Evolutionary conservation across 345 rosid species (phyloP).

Genomic region (Rhodamnia rubescens): DNA sequence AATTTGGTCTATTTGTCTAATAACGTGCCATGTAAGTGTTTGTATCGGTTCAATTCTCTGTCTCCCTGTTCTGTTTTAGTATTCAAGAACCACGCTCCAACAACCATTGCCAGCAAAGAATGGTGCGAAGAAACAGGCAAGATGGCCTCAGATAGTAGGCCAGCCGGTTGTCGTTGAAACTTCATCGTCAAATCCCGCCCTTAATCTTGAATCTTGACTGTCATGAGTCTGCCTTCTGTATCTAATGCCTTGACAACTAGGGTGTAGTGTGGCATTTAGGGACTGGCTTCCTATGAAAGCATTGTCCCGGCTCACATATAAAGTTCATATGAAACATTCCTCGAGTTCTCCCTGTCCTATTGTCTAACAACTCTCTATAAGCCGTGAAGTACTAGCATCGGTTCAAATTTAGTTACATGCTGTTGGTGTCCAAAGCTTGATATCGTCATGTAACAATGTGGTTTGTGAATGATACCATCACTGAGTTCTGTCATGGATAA

Average conservation of each 20-base stretch:
- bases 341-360: too few relatives aligned
- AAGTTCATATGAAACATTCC: too few relatives aligned
- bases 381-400: too few relatives aligned
- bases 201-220: not conserved
- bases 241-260: too few relatives aligned
- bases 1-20: not conserved
- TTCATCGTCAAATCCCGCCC: constrained; percentile 56
- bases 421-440: not conserved
- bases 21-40: not conserved
- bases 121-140: constrained; percentile 83
- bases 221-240: too few relatives aligned
- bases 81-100: constrained; percentile 55
- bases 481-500: not conserved
- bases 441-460: not conserved
- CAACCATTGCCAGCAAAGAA: constrained; percentile 48
- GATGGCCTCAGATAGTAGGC: constrained; percentile 94
- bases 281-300: too few relatives aligned
- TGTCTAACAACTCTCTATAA: too few relatives aligned
- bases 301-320: too few relatives aligned
- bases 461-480: not conserved
- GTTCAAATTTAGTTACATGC: not conserved
- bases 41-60: not conserved
- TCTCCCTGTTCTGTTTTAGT: not conserved
- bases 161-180: constrained; percentile 38
- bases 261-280: too few relatives aligned